Conservation (phyloP, 2,329 filamentous ascomycete genomes). For the Aspergillus sp. region DNA sequence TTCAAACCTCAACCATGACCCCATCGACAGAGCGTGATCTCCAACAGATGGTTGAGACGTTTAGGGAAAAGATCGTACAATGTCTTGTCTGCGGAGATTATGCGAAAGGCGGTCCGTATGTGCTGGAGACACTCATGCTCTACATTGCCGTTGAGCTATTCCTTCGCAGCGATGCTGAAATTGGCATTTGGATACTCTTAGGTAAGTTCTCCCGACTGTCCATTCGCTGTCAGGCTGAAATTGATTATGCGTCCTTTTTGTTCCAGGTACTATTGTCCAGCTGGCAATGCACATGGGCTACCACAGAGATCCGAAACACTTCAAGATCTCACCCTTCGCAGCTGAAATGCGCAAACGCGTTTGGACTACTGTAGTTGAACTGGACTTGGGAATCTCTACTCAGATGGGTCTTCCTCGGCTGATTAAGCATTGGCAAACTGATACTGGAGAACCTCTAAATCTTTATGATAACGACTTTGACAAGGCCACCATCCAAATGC, state of each 20-base stretch:
- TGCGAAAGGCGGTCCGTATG: neutral
- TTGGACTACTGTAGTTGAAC: constrained; percentile 45
- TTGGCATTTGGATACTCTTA: neutral
- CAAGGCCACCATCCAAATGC: constrained; percentile 49
- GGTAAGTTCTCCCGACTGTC: neutral
- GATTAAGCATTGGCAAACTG: constrained; percentile 57
- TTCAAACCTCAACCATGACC: neutral
- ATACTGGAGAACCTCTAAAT: constrained; percentile 57
- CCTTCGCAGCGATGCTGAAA: neutral
- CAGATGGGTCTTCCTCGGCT: constrained; percentile 64
- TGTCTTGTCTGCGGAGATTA: neutral
- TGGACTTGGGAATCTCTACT: constrained; percentile 61
- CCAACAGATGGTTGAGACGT: neutral
- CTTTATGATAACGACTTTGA: constrained; percentile 61
- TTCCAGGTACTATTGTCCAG: constrained; percentile 38
- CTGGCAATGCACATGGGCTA: constrained; percentile 63
- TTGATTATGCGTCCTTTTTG: too few species aligned
- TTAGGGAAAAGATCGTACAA: neutral
- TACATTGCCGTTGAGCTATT: neutral
- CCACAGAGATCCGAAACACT: constrained; percentile 55
- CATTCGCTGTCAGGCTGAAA: too few species aligned
- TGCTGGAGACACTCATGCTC: neutral
- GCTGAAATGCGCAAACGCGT: constrained; percentile 51
- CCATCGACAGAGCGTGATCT: neutral
- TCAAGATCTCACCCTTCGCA: constrained; percentile 53